Base-by-base conservation (phyloP, 352 stramenopile genomes). In the Lagenidium giganteum region DNA sequence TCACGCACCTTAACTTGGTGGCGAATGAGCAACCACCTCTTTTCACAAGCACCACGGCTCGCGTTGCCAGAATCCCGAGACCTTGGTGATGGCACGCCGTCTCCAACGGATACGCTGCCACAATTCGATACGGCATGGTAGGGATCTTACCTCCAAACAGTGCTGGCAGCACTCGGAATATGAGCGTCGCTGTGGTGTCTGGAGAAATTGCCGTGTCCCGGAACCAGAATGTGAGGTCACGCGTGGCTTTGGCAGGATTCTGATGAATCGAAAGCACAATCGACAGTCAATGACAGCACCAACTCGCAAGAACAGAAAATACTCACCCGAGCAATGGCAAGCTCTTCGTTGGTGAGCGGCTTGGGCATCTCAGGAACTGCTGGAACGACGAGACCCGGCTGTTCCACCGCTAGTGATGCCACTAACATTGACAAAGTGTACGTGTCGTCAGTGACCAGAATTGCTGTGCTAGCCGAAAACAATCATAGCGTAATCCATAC, bases 41-140 rank as follows among this genome's bases (percentile, higher is more conserved):
- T 49, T 81, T 83, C 14, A 85, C 73, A 14, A 85, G 45, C 8
- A 89, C 57, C 12, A 87, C 71, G 0, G 77, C 62, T 18, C 69
- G 71, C 17, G 69, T 75, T 9, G 57, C 71, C 4, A 71, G 51
- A 18, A 90, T 71, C 7, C 57, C 65, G 22, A 90, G 64, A 1
- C 74, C 77, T 53, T 83, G 66, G 34, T 62, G 60, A 36, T 84
- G 51, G 28, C 77, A 90, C n/a, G 74, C 77, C 4, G 74, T 90
- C n/a, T 83, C 71, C 36, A 81, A 58, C 1, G 77, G 77, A 44
- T 79, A 86, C 8, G 77, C 71, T 23, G 64, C 62, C 35, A 90
- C 68, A 6, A 82, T 28, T 7, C 74, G 74, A 20, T 64, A 80
- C 6, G 77, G 77, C 34, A 67, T 65, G 4, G 54, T 30, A 1